Percentiles rank a stretch among this genome's conserved stretches.
These are phyloP conservation scores for Paspalum vaginatum DNA, from an alignment of 176 grass and related monocot genomes.

Conservation along the genomic window DNA sequence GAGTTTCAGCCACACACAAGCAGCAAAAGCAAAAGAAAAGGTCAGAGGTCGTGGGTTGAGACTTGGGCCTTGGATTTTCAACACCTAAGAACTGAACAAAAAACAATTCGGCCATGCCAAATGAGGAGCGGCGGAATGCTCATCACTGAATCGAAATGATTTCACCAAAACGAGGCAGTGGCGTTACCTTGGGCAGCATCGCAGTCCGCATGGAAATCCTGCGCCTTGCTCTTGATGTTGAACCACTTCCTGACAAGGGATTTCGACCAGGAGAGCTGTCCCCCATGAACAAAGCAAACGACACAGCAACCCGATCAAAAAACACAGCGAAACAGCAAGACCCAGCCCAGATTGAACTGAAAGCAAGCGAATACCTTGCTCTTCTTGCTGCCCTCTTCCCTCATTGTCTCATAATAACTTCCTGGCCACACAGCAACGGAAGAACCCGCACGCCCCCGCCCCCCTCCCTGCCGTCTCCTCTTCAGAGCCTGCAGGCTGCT, in stretches of 20 bases:
- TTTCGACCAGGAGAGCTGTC: conserved; percentile 94
- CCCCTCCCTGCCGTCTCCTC: background rate
- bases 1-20: conserved; percentile 20
- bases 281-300: conserved; percentile 15
- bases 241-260: conserved; percentile 94
- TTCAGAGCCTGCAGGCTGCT: background rate
- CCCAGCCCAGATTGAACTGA: background rate
- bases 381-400: conserved; percentile 72
- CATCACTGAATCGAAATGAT: conserved; percentile 1
- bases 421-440: background rate
- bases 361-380: conserved; percentile 66
- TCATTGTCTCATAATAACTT: conserved; percentile 74
- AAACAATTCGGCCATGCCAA: background rate
- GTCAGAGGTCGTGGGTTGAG: background rate
- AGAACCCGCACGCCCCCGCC: background rate
- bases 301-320: conserved; percentile 32
- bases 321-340: background rate
- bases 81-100: background rate
- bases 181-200: conserved; percentile 65
- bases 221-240: conserved; percentile 83
- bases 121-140: background rate
- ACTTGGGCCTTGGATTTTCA: background rate
- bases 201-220: conserved; percentile 80
- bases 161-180: background rate
- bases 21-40: background rate